Evolutionary conservation across 768 basidiomycete species (phyloP).

Genomic region (Tylopilus rubrobrunneus): DNA sequence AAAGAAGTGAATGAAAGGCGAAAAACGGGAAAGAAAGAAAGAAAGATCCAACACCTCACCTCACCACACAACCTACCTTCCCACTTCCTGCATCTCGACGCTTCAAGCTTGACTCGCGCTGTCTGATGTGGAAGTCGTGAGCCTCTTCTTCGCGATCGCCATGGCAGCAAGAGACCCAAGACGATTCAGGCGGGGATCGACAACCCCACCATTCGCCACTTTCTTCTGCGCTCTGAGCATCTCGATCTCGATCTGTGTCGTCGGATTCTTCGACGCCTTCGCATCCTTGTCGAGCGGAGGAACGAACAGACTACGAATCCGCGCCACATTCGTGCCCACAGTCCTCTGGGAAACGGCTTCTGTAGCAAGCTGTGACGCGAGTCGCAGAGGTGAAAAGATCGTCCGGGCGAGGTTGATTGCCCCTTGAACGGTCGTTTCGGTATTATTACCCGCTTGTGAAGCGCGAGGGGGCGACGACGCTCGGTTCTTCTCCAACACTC

Average conservation of each 20-base stretch:
- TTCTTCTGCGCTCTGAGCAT: constrained; percentile 5
- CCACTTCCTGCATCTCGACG: not conserved
- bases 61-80: not conserved
- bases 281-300: constrained; percentile 4
- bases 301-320: not conserved
- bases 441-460: not conserved
- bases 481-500: not conserved
- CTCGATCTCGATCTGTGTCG: constrained; percentile 8
- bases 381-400: not conserved
- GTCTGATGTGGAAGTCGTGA: not conserved
- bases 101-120: not conserved
- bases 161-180: not conserved
- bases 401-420: not conserved
- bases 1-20: not conserved
- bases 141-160: not conserved
- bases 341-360: not conserved
- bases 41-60: not conserved
- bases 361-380: not conserved
- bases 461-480: not conserved
- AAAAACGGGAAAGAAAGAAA: not conserved
- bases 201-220: not conserved
- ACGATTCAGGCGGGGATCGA: not conserved
- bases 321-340: not conserved
- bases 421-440: not conserved
- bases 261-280: not conserved